These are phyloP conservation scores for Thozetella sp. DNA, from an alignment of 495 filamentous ascomycete genomes.

Conservation along the genomic window DNA sequence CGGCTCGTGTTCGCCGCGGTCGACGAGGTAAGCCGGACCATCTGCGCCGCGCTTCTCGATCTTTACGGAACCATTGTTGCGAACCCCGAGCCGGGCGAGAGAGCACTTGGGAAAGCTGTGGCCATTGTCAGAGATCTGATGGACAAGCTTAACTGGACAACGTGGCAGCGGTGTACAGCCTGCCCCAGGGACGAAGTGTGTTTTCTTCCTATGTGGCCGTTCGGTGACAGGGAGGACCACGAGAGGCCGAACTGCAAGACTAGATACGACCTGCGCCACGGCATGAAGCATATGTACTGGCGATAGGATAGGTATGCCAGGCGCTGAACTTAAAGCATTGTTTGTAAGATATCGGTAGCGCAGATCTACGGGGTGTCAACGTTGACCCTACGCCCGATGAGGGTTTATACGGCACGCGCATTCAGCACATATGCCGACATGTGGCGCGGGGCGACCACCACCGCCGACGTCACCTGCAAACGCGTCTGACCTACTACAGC, in stretches of 20 bases:
- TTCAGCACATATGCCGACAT: too few species aligned
- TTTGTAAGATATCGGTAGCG: too few species aligned
- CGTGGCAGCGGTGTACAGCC: conserved; percentile 60
- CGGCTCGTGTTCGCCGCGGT: conserved; percentile 41
- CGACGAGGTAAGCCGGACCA: conserved; percentile 39
- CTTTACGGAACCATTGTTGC: conserved; percentile 28
- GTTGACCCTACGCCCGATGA: too few species aligned
- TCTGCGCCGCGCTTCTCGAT: conserved; percentile 53
- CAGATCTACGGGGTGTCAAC: too few species aligned
- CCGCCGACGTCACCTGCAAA: too few species aligned
- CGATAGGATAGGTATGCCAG: background rate
- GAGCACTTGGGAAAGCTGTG: background rate
- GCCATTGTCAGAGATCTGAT: conserved; percentile 39
- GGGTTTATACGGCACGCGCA: too few species aligned
- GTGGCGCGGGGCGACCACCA: too few species aligned
- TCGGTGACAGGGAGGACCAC: conserved; percentile 37
- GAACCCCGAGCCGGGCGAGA: conserved; percentile 9
- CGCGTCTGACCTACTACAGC: too few species aligned
- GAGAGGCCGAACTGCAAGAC: conserved; percentile 17
- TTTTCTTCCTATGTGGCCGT: conserved; percentile 68
- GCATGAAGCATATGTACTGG: background rate
- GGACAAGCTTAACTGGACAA: conserved; percentile 57
- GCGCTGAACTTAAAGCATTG: too few species aligned
- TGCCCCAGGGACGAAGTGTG: conserved; percentile 63
- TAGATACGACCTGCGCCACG: background rate